Conservation (phyloP, 2,329 filamentous ascomycete species). For the Dactylonectria macrodidyma region DNA sequence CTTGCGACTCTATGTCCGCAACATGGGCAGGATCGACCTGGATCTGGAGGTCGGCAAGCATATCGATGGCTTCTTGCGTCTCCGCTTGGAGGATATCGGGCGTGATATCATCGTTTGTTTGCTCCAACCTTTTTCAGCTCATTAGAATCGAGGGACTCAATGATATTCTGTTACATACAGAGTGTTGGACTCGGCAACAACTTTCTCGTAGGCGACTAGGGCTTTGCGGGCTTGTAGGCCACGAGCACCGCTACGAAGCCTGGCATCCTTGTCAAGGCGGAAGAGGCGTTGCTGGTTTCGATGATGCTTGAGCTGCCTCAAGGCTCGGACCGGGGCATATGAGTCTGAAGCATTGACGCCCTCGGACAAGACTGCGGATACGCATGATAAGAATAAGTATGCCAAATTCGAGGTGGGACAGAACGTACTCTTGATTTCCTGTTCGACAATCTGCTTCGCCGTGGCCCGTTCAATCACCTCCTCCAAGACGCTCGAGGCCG, state of each 20-base stretch:
- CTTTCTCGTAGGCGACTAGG: conserved; percentile 77
- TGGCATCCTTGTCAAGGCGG: conserved; percentile 80
- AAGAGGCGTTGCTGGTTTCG: conserved; percentile 75
- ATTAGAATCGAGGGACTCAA: not conserved
- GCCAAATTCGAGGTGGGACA: too few species aligned
- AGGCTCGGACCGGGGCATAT: conserved; percentile 70
- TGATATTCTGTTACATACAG: conserved; percentile 56
- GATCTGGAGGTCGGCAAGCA: conserved; percentile 78
- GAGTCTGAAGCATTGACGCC: conserved; percentile 72
- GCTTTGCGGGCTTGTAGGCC: conserved; percentile 84
- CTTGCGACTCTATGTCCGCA: conserved; percentile 75
- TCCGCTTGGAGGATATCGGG: conserved; percentile 72
- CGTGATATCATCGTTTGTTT: conserved; percentile 70
- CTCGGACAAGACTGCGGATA: conserved; percentile 65
- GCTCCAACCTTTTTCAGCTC: conserved; percentile 56
- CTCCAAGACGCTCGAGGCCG: conserved; percentile 68
- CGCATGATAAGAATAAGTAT: conserved; percentile 32
- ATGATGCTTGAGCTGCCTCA: conserved; percentile 74
- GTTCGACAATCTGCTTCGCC: conserved; percentile 69
- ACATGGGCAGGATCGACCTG: conserved; percentile 77
- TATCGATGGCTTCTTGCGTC: conserved; percentile 77
- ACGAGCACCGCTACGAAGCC: conserved; percentile 80
- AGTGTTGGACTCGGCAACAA: conserved; percentile 69
- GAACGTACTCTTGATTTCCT: conserved; percentile 71
- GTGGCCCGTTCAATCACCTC: conserved; percentile 76